A percentile compares a stretch with the other conserved stretches of the same genome.
These are phyloP conservation scores for Pseudohyphozyma bogoriensis DNA, from an alignment of 768 basidiomycete species.

Conservation along the genomic window DNA sequence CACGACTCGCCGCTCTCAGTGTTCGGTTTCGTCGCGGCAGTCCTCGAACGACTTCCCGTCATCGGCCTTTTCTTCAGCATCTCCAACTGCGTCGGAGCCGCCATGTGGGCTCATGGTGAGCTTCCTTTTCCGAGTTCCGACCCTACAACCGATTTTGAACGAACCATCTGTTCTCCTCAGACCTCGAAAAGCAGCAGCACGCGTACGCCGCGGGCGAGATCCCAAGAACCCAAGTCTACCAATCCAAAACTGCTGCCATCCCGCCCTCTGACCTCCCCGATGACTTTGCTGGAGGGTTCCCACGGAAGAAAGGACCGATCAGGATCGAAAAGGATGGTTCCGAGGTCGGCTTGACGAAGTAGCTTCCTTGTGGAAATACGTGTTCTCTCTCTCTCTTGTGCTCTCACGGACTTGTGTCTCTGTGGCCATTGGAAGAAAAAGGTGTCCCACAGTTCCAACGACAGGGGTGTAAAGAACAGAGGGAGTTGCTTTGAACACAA, in stretches of 20 bases:
- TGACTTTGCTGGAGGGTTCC: conserved; percentile 28
- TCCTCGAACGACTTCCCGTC: conserved; percentile 41
- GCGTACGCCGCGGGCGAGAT: conserved; percentile 17
- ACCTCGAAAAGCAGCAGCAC: conserved; percentile 34
- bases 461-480: too few species aligned
- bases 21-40: conserved; percentile 41
- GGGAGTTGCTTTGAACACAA: too few species aligned
- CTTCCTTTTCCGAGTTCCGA: too few species aligned
- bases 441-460: too few species aligned
- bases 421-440: too few species aligned
- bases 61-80: conserved; percentile 40
- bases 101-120: conserved; percentile 30
- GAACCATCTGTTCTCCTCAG: background rate
- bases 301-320: conserved; percentile 19
- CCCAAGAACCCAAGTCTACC: conserved; percentile 24
- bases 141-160: background rate
- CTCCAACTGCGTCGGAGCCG: conserved; percentile 38
- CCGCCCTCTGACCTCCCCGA: conserved; percentile 25
- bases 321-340: conserved; percentile 9
- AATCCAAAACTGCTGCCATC: conserved; percentile 23
- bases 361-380: too few species aligned
- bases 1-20: conserved; percentile 14
- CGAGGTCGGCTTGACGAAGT: conserved; percentile 10
- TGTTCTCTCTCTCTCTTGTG: too few species aligned
- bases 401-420: too few species aligned